Percentiles rank a stretch among this genome's conserved stretches.
Evolutionary conservation across 2,329 filamentous ascomycete genomes (phyloP).

Genomic region (Teratosphaeria epicoccoides): DNA sequence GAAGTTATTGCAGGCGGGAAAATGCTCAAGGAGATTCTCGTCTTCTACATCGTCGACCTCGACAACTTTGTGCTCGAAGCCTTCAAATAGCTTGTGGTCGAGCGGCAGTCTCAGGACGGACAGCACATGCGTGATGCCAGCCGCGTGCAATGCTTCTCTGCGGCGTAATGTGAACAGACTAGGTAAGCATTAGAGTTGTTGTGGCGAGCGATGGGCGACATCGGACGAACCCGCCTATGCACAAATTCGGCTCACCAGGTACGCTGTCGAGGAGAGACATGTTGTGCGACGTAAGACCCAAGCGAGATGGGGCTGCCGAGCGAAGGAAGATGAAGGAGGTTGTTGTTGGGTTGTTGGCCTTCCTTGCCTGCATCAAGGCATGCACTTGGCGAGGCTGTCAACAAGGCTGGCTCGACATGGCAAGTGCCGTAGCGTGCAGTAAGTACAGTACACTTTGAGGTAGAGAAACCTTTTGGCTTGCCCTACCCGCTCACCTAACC

Average conservation of each 20-base stretch:
- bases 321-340: not conserved
- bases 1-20: conserved; percentile 68
- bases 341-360: not conserved
- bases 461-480: not conserved
- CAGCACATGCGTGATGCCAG: conserved; percentile 81
- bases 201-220: conserved; percentile 6
- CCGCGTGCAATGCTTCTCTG: conserved; percentile 56
- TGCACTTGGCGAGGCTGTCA: not conserved
- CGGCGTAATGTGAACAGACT: conserved; percentile 73
- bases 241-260: conserved; percentile 59
- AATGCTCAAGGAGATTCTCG: conserved; percentile 71
- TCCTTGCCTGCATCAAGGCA: not conserved
- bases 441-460: not conserved
- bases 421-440: not conserved
- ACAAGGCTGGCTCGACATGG: not conserved
- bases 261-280: conserved; percentile 57
- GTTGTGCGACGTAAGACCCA: not conserved
- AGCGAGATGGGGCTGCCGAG: not conserved
- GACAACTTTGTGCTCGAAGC: conserved; percentile 58
- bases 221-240: conserved; percentile 61
- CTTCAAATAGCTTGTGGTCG: conserved; percentile 46
- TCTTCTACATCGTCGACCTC: conserved; percentile 87
- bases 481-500: not conserved
- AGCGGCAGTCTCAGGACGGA: conserved; percentile 61
- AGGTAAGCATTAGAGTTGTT: conserved; percentile 18